Evolutionary conservation across 306 rosid genomes (phyloP), one percentile per base, ranked within the genome.

Genomic region (Luffa acutangula): DNA sequence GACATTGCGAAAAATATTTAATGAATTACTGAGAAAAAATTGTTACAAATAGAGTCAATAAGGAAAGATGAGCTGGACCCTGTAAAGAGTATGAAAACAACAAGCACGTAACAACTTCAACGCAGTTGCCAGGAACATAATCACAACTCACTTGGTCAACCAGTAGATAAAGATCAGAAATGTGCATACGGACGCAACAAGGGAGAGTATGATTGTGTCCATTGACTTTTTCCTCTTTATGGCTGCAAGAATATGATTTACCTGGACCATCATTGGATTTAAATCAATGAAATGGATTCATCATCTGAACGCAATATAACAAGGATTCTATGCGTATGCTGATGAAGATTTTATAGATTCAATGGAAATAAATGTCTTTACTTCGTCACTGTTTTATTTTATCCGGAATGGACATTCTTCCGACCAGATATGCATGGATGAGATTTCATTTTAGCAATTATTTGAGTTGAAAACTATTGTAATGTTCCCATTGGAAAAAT

Each of bases 151-250:
- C 86, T 96, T 96, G 86, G 89, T 79, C 87, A 91, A 76, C 99
- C 99, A 96, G 87, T 96, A 93, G 85, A 91, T 89, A 78, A 90
- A 82, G 78, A 91, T 91, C 79, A 95, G 96, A 89, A 91, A 91
- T 75, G 90, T 93, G 91, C 99, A 96, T 52, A 91, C 90, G 2
- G 98, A 93, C 80, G 97, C 97, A 12, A 93, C 93, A 3, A 93
- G 94, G 6, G 97, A 89, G 57, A 93, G 96, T 83, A 96, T 90
- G 78, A 96, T 85, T 51, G 97, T 90, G 76, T 96, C 99, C 98
- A 90, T 84, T 0, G 97, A 96, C 86, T 96, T 96, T 88, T 96
- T 96, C 65, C 96, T 83, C 91, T 87, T 95, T 78, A 95, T 93
- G 8, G 97, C 81, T 1, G 91, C 83, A 31, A 95, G 91, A 62